phyloP scores from a whole-genome alignment of 2,329 filamentous ascomycete genomes.

The Hypoxylon sp. region DNA sequence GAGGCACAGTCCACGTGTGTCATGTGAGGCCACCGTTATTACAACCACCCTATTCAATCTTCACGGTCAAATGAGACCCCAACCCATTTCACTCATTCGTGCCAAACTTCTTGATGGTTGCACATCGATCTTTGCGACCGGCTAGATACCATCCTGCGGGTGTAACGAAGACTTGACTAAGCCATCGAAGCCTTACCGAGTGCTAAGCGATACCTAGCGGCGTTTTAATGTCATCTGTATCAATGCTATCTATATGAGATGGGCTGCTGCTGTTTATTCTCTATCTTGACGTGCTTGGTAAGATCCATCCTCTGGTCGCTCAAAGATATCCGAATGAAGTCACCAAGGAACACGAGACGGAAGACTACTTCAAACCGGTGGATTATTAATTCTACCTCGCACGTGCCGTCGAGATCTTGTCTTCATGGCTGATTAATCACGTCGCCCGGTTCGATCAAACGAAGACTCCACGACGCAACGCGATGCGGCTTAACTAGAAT shows the following conservation, averaged over 20 bases:
- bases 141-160: neutral
- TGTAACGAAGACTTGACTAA: neutral
- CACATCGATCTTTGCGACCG: neutral
- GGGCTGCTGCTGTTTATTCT: too few relatives aligned
- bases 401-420: too few relatives aligned
- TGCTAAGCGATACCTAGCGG: neutral
- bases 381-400: neutral
- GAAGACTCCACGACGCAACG: too few relatives aligned
- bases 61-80: too few relatives aligned
- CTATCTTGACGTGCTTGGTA: neutral
- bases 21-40: slow-evolving; percentile 12
- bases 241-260: neutral
- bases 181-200: neutral
- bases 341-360: neutral
- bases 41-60: slow-evolving; percentile 12
- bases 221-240: neutral
- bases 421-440: too few relatives aligned
- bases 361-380: neutral
- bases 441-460: too few relatives aligned
- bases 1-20: slow-evolving; percentile 19
- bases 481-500: too few relatives aligned
- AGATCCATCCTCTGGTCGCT: neutral
- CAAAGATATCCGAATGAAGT: neutral
- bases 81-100: neutral
- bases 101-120: neutral